phyloP scores from a whole-genome alignment of 1,284 basidiomycete species.

The Ganoderma resinaceum region DNA sequence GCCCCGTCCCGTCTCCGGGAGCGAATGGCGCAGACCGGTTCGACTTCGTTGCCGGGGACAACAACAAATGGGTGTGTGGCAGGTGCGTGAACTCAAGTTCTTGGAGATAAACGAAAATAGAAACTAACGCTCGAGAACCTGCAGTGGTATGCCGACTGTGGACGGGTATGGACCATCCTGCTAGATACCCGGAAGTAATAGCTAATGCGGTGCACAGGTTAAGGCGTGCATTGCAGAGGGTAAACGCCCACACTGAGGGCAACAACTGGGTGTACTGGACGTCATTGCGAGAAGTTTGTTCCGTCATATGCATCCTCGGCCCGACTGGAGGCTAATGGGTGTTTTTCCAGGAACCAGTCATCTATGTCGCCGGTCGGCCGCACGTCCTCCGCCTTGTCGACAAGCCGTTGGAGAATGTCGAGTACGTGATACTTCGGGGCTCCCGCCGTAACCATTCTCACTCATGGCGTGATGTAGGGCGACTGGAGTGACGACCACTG shows the following conservation, averaged over 20 bases:
- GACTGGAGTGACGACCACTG: constrained; percentile 91
- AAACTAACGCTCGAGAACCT: constrained; percentile 3
- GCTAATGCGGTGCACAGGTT: constrained; percentile 55
- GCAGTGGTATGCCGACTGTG: constrained; percentile 86
- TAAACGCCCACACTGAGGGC: constrained; percentile 81
- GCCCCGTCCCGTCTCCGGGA: constrained; percentile 41
- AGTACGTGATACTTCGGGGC: constrained; percentile 57
- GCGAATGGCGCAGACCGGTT: constrained; percentile 33
- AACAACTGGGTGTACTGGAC: constrained; percentile 87
- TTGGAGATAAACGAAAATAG: background rate
- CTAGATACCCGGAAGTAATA: background rate
- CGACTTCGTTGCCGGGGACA: constrained; percentile 47
- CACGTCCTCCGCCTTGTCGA: constrained; percentile 94
- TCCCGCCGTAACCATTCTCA: background rate
- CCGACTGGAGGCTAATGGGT: constrained; percentile 12
- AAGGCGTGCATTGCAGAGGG: constrained; percentile 81
- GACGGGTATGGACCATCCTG: constrained; percentile 66
- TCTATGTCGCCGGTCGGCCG: constrained; percentile 90
- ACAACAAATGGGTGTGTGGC: constrained; percentile 82
- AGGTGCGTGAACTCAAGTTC: constrained; percentile 58
- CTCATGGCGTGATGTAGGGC: constrained; percentile 56
- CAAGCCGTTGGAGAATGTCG: constrained; percentile 90
- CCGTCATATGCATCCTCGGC: background rate
- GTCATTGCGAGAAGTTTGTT: constrained; percentile 80
- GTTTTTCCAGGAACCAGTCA: constrained; percentile 83